Conservation (phyloP, 192 early-diverging fungal species). For the Rhizoclosmatium globosum region DNA sequence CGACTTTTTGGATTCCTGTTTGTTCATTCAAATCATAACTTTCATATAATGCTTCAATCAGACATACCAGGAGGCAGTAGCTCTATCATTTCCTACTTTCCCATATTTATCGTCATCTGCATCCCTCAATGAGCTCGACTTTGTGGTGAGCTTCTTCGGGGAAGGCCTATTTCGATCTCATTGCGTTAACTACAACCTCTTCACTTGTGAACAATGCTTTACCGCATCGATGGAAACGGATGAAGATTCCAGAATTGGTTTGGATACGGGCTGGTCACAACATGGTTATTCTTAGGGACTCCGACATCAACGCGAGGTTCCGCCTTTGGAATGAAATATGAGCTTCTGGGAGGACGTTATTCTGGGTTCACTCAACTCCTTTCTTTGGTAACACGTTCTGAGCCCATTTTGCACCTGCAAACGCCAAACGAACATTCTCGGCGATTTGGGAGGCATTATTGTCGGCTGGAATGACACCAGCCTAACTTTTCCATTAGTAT, state of each 20-base stretch:
- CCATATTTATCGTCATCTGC: constrained; percentile 36
- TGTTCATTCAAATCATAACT: neutral
- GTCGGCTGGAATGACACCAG: constrained; percentile 47
- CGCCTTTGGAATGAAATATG: neutral
- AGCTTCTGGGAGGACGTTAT: no score
- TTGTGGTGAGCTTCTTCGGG: constrained; percentile 27
- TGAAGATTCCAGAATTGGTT: neutral
- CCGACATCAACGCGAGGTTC: no score
- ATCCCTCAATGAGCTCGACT: constrained; percentile 16
- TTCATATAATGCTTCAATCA: neutral
- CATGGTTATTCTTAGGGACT: constrained; percentile 9
- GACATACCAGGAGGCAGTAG: neutral
- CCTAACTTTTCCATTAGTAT: constrained; percentile 1
- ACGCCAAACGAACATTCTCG: constrained; percentile 32
- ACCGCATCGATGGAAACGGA: constrained; percentile 33
- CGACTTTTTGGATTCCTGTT: constrained; percentile 16
- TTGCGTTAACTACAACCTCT: neutral
- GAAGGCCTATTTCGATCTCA: neutral
- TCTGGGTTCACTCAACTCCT: neutral
- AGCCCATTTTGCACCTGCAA: constrained; percentile 46
- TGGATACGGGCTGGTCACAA: constrained; percentile 1
- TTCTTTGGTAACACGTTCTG: constrained; percentile 45
- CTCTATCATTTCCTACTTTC: neutral
- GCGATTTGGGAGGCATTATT: constrained; percentile 39
- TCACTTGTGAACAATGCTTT: neutral